Percentiles rank a stretch among this genome's conserved stretches.
These are phyloP conservation scores for Metschnikowia santaceciliae DNA, from an alignment of 805 yeast species.

Conservation along the genomic window DNA sequence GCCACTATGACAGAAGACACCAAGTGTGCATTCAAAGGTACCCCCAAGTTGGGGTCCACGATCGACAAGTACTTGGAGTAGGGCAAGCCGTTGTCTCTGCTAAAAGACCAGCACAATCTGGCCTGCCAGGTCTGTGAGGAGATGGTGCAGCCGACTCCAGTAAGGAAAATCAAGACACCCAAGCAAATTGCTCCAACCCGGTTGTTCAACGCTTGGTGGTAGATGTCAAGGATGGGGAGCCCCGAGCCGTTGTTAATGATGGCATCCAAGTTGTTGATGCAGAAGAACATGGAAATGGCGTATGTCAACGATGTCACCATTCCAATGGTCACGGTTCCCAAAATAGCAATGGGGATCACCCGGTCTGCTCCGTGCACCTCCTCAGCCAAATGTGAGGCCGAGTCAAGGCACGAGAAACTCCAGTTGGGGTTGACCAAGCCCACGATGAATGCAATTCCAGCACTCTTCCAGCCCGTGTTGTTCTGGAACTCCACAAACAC, in stretches of 20 bases:
- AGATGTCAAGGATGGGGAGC: conserved; percentile 39
- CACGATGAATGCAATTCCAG: conserved; percentile 21
- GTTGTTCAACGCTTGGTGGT: conserved; percentile 34
- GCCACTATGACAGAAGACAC: conserved; percentile 33
- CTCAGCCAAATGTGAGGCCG: conserved; percentile 41
- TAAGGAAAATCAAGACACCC: conserved; percentile 31
- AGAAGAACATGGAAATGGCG: conserved; percentile 40
- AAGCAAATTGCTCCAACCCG: conserved; percentile 35
- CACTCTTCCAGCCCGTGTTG: conserved; percentile 22
- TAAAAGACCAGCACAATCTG: conserved; percentile 41
- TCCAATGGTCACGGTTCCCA: conserved; percentile 40
- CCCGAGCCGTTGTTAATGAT: conserved; percentile 30
- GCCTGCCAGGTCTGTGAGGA: conserved; percentile 44
- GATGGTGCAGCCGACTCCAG: conserved; percentile 38
- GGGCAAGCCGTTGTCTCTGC: conserved; percentile 44
- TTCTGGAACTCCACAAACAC: conserved; percentile 22
- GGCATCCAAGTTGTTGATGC: conserved; percentile 28
- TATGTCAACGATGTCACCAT: conserved; percentile 37
- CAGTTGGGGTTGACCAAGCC: conserved; percentile 23
- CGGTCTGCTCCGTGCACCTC: conserved; percentile 36
- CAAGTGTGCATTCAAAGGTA: conserved; percentile 39
- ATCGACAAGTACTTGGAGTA: conserved; percentile 35
- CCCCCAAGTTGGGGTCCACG: conserved; percentile 35
- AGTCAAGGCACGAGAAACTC: conserved; percentile 37
- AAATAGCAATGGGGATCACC: conserved; percentile 37